These are phyloP conservation scores for Kwoniella shandongensis DNA, from an alignment of 768 basidiomycete genomes.

Conservation along the genomic window DNA sequence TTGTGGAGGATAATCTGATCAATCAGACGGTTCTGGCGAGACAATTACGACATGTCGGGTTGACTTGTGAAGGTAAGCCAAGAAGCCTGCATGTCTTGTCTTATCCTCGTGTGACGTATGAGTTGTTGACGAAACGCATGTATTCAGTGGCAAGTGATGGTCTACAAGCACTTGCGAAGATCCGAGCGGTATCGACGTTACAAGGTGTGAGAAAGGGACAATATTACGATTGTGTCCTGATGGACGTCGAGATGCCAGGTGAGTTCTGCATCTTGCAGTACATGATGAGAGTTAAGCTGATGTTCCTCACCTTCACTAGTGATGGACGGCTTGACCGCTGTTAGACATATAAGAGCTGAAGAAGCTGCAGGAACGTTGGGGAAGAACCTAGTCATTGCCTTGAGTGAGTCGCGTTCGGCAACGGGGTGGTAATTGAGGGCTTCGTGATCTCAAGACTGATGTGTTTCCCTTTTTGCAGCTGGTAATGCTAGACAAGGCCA, in stretches of 20 bases:
- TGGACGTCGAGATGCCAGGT: constrained; percentile 53
- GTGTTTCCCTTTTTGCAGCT: too few relatives aligned
- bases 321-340: constrained; percentile 51
- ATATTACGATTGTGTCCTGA: constrained; percentile 44
- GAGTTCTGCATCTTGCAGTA: constrained; percentile 8
- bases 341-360: constrained; percentile 42
- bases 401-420: constrained; percentile 46
- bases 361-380: constrained; percentile 37
- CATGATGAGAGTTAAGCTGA: too few relatives aligned
- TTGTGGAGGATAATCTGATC: constrained; percentile 51
- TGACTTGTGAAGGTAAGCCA: constrained; percentile 46
- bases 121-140: too few relatives aligned
- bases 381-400: constrained; percentile 42
- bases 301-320: constrained; percentile 23
- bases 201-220: constrained; percentile 15
- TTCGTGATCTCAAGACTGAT: too few relatives aligned
- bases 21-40: constrained; percentile 49
- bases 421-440: too few relatives aligned
- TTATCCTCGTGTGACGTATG: too few relatives aligned
- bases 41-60: constrained; percentile 42
- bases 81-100: constrained; percentile 12
- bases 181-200: constrained; percentile 30
- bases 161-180: constrained; percentile 45
- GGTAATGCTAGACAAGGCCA: constrained; percentile 52
- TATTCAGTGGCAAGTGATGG: constrained; percentile 49